Evolutionary conservation across 2,329 filamentous ascomycete species (phyloP).

Genomic region (Hyphodiscus sp.): DNA sequence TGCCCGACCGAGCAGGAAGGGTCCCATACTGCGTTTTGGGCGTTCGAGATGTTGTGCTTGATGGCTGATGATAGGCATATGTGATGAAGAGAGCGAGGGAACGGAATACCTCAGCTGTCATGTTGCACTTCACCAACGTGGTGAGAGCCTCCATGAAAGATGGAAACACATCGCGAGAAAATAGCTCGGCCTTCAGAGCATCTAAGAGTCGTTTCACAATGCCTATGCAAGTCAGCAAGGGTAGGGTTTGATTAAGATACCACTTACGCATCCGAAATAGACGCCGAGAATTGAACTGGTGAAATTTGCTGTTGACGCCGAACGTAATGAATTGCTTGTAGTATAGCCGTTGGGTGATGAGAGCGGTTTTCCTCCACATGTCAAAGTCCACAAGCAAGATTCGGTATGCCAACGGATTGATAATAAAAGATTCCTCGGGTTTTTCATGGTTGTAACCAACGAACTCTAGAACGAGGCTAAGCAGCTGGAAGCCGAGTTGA

Average conservation of each 20-base stretch:
- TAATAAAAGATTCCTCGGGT: conserved; percentile 83
- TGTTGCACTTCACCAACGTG: conserved; percentile 70
- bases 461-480: conserved; percentile 75
- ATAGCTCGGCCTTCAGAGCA: conserved; percentile 77
- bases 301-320: conserved; percentile 82
- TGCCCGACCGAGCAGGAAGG: conserved; percentile 33
- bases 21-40: conserved; percentile 42
- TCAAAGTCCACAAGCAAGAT: conserved; percentile 89
- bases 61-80: conserved; percentile 68
- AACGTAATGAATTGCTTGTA: conserved; percentile 90
- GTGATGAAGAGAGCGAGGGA: conserved; percentile 89
- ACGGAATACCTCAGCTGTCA: conserved; percentile 78
- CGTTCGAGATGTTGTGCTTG: conserved; percentile 43
- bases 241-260: conserved; percentile 10
- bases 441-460: conserved; percentile 79
- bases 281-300: conserved; percentile 84
- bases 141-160: conserved; percentile 76
- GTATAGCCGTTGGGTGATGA: conserved; percentile 77
- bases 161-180: conserved; percentile 64
- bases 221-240: conserved; percentile 42
- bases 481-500: conserved; percentile 53
- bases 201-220: conserved; percentile 88
- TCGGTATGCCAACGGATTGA: conserved; percentile 91
- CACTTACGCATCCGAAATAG: conserved; percentile 81
- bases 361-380: conserved; percentile 77